Evolutionary conservation across 192 early-diverging fungal species (phyloP).

Genomic region (Coemansia sp.): DNA sequence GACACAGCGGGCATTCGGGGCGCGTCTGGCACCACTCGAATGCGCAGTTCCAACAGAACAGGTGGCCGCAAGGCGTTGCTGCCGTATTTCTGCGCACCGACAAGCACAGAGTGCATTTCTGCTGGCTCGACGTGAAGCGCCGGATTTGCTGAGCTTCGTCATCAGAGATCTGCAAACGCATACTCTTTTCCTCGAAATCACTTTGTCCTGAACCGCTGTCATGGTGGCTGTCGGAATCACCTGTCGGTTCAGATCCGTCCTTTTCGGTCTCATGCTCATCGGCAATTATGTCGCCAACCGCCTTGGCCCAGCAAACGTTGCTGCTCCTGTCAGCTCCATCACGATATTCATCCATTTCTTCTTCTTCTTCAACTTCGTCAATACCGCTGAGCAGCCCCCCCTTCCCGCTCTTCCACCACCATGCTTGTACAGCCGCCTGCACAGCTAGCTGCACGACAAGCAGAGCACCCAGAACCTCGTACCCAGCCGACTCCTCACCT

Average conservation of each 20-base stretch:
- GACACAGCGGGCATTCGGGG: conserved; percentile 92
- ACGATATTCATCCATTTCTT: conserved; percentile 20
- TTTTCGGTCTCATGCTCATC: not conserved
- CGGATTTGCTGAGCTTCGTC: conserved; percentile 24
- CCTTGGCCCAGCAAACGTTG: conserved; percentile 5
- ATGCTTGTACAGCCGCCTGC: conserved; percentile 54
- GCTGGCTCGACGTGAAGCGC: conserved; percentile 45
- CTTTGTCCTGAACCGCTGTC: not conserved
- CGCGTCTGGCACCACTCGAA: conserved; percentile 91
- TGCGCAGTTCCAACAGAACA: conserved; percentile 96
- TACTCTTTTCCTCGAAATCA: conserved; percentile 13
- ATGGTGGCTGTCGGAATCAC: not conserved
- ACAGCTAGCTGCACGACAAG: conserved; percentile 73
- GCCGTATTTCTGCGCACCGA: conserved; percentile 73
- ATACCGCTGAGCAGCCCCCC: not conserved
- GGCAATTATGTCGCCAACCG: not conserved
- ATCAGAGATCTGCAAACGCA: not conserved
- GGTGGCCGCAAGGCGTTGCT: conserved; percentile 88
- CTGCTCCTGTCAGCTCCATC: not conserved
- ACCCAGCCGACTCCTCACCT: conserved; percentile 72
- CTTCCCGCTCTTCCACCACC: conserved; percentile 8
- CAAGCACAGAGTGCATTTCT: conserved; percentile 88
- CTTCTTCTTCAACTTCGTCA: conserved; percentile 20
- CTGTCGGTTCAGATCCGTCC: conserved; percentile 23
- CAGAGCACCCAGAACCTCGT: conserved; percentile 83